Base-by-base conservation (phyloP, 129 eudicot genomes). In the Chrysanthemum seticuspe region DNA sequence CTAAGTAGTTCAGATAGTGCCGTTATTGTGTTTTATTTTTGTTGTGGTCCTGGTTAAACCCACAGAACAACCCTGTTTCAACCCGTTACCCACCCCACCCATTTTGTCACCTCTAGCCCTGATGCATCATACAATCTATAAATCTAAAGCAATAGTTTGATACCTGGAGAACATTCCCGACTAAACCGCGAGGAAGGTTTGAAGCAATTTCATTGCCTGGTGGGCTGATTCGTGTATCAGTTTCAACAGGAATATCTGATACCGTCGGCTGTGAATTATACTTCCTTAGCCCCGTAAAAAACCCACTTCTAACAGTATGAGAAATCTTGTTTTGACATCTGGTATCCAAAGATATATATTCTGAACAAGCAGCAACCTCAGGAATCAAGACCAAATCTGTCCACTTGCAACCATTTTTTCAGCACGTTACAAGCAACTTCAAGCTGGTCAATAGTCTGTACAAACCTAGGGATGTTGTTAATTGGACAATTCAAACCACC, bases 161-260 rank as follows among this genome's bases (percentile, higher is more conserved):
- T 78, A 94, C 99, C 99, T 94, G 99, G 54, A 94, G 93, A 63
- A 83, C 86, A 78, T 88, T 90, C 40, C 99, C 94, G 40, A 88
- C 77, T 73, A 90, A 82, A 73, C 73, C 65, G 6, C 83, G 74
- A 71, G 97, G 99, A 75, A 94, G 83, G 76, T 76, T 78, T 25
- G 83, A 74, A 64, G 83, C 80, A 59, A 94, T 66, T 36, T 70
- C 82, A 81, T 78, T 86, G 63, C 97, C 99, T 14, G 83, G 72
- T 54, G 94, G 96, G 54, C 79, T 69, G 36, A 51, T 50, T 68
- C 76, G 80, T 73, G 77, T 79, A 40, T 72, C 62, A 54, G 55
- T 80, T 77, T 71, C 71, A 40, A 65, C 51, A 34, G 73, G 55
- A 73, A 65, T 23, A 23, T 23, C 25, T 23, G 25, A 23, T 1